A percentile compares a stretch with the other conserved stretches of the same genome.
Evolutionary conservation across 1,284 basidiomycete species (phyloP).

Genomic region (Pholiota adiposa): DNA sequence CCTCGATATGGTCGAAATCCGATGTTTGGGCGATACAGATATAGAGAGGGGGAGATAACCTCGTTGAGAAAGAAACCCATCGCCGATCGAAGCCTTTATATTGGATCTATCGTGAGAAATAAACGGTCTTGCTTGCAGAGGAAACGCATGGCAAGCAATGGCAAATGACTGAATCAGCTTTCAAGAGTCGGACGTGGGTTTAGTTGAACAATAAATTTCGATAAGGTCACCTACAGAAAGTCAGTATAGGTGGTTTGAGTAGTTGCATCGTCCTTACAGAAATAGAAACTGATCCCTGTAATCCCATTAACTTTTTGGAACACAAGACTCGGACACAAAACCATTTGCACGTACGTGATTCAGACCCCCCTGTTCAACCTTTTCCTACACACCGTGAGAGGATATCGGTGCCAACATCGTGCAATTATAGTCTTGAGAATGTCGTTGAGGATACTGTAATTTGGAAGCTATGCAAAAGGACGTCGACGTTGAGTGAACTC

Average conservation of each 20-base stretch:
- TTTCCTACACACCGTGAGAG: background rate
- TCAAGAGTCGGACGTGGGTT: too few species aligned
- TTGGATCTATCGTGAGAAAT: constrained; percentile 14
- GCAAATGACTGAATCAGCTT: constrained; percentile 4
- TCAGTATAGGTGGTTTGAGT: background rate
- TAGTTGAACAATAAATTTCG: background rate
- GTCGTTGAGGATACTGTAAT: background rate
- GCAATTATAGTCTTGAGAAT: too few species aligned
- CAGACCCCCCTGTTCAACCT: too few species aligned
- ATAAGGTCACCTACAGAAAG: background rate
- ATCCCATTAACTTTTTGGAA: too few species aligned
- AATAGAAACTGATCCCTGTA: too few species aligned
- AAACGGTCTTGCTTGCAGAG: background rate
- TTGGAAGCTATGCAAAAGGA: background rate
- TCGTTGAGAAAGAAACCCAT: background rate
- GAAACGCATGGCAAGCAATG: constrained; percentile 14
- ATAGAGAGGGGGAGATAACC: background rate
- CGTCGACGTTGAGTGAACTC: background rate
- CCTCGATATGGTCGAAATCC: background rate
- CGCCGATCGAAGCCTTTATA: constrained; percentile 3
- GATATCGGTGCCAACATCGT: too few species aligned
- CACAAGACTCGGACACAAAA: too few species aligned
- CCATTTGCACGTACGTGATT: too few species aligned
- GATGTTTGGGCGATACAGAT: background rate
- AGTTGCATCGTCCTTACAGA: too few species aligned